Evolutionary conservation across 202 grass and related monocot species (phyloP), one percentile per base, ranked within the genome.

Genomic region (Cymbopogon flexuosus): DNA sequence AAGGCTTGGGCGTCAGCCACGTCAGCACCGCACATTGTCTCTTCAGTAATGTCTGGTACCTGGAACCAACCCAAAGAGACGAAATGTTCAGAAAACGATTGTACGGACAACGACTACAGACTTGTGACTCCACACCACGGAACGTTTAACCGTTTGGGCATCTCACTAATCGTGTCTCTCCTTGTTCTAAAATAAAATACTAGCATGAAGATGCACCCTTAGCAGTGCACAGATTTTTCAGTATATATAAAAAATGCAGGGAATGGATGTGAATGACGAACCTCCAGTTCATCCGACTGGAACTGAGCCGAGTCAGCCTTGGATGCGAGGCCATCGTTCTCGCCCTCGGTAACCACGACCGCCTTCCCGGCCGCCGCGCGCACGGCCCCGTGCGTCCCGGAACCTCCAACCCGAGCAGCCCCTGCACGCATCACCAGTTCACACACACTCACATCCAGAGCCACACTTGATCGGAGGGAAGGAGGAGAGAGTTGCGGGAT

Each of bases 261-360:
- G 18, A 58, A 58, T 1, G 18, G 14, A 42, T 52, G 34, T 3
- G 56, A 52, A 65, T 42, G 70, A 74, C 14, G 27, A 52, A 97
- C 93, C 87, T 90, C 74, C 46, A 84, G 14, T 72, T 90, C 76
- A 68, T 85, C 79, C 2, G 87, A 78, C 62, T 72, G 36, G 78
- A 77, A 69, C 84, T 84, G 82, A 85, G 39, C 60, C n/a, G 87
- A 69, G 43, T 40, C 79, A 1, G 77, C 51, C 12, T 85, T 87
- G 9, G 84, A 51, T 59, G 79, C 10, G 3, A 75, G 46, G 10
- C 73, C 79, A 34, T 86, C 88, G 33, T 71, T 93, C 79, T 89
- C 78, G 23, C 86, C 84, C 30, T 82, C 90, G 3, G 88, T 82
- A 84, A 93, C 72, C 54, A 58, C 19, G 62, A 90, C 79, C 87